Conservation (phyloP, 176 grass and related monocot genomes). For the Alopecurus myosuroides region DNA sequence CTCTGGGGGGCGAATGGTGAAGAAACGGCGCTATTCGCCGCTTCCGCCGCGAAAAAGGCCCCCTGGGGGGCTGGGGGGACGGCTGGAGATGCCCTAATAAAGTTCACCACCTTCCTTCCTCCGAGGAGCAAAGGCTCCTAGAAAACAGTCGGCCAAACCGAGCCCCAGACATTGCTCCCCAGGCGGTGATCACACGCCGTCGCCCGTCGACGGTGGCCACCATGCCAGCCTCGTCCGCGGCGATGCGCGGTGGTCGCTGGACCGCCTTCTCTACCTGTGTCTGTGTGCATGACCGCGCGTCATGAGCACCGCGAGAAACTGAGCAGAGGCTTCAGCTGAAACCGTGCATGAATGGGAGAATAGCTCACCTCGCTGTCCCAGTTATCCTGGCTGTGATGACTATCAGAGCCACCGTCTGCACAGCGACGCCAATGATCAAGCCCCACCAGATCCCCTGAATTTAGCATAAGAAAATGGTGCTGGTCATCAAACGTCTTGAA, state of each 20-base stretch:
- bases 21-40: too few species aligned
- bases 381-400: slow-evolving; percentile 65
- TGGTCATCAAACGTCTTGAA: not conserved
- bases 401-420: slow-evolving; percentile 62
- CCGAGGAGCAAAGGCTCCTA: not conserved
- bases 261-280: slow-evolving; percentile 48
- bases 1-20: too few species aligned
- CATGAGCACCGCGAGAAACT: not conserved
- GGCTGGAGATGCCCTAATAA: too few species aligned
- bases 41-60: too few species aligned
- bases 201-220: not conserved
- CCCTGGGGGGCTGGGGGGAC: too few species aligned
- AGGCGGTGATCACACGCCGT: not conserved
- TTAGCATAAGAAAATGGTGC: not conserved
- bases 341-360: not conserved
- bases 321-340: not conserved
- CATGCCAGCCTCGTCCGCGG: slow-evolving; percentile 6
- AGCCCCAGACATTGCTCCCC: not conserved
- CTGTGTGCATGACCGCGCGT: not conserved
- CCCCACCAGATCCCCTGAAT: slow-evolving; percentile 88
- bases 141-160: not conserved
- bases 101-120: not conserved
- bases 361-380: slow-evolving; percentile 64
- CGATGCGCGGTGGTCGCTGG: slow-evolving; percentile 18
- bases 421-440: slow-evolving; percentile 60